Evolutionary conservation across 2,329 filamentous ascomycete genomes (phyloP).

Genomic region (Ceratocystis alfenasii): DNA sequence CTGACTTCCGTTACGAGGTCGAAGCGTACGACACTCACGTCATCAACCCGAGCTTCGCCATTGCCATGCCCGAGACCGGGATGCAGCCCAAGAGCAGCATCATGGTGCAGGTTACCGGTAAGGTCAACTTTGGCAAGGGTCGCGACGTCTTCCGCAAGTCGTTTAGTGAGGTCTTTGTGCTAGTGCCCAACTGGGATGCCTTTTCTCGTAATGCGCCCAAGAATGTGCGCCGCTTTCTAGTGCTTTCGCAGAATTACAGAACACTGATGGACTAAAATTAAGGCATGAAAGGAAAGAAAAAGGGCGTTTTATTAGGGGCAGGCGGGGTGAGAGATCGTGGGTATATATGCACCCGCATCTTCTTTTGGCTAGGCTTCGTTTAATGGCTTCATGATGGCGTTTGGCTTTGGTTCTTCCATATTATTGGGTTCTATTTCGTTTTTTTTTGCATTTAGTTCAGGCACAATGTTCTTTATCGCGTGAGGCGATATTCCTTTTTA

Average conservation of each 20-base stretch:
- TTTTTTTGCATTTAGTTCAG: not conserved
- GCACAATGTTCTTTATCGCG: constrained; percentile 6
- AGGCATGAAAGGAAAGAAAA: not conserved
- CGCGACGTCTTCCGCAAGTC: constrained; percentile 51
- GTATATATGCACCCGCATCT: too few species aligned
- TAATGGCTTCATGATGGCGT: constrained; percentile 15
- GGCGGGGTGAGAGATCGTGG: too few species aligned
- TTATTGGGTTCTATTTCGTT: constrained; percentile 1
- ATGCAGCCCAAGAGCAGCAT: constrained; percentile 53
- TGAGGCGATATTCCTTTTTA: not conserved
- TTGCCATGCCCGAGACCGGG: constrained; percentile 41
- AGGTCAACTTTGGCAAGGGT: constrained; percentile 54
- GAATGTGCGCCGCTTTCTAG: constrained; percentile 48
- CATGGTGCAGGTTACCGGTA: constrained; percentile 60
- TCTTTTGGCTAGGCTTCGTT: not conserved
- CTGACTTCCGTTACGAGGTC: constrained; percentile 54
- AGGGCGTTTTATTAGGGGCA: not conserved
- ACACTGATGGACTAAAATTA: constrained; percentile 29
- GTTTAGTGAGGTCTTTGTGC: constrained; percentile 69
- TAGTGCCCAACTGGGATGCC: constrained; percentile 63
- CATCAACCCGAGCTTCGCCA: constrained; percentile 54
- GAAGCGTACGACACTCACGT: constrained; percentile 68
- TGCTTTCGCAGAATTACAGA: constrained; percentile 62
- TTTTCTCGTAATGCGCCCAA: constrained; percentile 42
- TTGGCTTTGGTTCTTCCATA: constrained; percentile 12